Evolutionary conservation across 164 flowering plant genomes (phyloP), one percentile per base, ranked within the genome.

Genomic region (Pachysandra terminalis): DNA sequence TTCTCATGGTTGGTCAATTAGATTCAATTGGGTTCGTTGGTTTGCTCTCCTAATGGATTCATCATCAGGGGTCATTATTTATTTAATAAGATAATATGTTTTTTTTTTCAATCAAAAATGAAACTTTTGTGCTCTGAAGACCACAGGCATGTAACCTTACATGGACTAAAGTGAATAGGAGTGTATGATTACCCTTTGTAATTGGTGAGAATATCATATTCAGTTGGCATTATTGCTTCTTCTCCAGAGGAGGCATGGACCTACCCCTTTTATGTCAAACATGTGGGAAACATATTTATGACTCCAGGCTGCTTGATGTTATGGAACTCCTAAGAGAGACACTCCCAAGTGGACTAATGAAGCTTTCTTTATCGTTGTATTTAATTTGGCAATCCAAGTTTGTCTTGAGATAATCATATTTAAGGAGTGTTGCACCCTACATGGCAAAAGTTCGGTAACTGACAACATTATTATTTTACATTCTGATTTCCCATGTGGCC

Each of bases 91-190:
- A 21, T 55, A 57, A 41, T 59, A 40, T 22, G 45, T 41, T 21
- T 56, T 28, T 55, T 52, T 59, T 45, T 41, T 32, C 22, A 55
- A 45, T 61, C 55, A 25, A 19, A 66, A 60, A 52, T 66, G 51
- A 41, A 66, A 27, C 28, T 59, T 63, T 71, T 72, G 40, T 60
- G 27, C 59, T 35, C 32, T 9, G 40, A 53, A 58, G 60, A 56
- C 14, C 61, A 28, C 37, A 56, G 28, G 52, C 57, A 35, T 62
- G 68, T 63, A 58, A 68, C 26, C 24, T 71, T 60, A 32, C 25
- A 56, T 66, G 49, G 63, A 57, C 63, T 51, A 63, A 68, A 57
- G 28, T 49, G 24, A 54, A 26, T 55, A 32, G 41, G 14, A 24
- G 53, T 58, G 35, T 40, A 55, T 56, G 61, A 66, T 35, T 68